Conservation (phyloP, 192 early-diverging fungal species). For the Allomyces macrogynus region DNA sequence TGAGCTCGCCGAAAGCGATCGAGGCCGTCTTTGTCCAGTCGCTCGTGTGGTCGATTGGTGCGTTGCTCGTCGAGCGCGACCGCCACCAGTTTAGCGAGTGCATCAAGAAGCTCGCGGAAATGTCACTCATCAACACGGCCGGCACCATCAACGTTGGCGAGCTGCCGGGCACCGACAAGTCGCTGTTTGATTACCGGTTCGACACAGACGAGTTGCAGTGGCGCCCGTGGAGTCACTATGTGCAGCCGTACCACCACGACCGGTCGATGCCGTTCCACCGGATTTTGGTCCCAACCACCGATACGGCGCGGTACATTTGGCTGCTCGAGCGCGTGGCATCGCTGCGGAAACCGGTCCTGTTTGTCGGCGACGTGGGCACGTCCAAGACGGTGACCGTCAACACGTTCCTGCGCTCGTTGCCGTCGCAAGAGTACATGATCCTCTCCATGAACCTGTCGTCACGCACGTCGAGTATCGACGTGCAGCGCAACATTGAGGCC, state of each 20-base stretch:
- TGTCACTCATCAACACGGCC: slow-evolving; percentile 57
- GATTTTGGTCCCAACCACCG: slow-evolving; percentile 89
- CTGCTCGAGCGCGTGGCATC: slow-evolving; percentile 84
- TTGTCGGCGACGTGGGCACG: slow-evolving; percentile 96
- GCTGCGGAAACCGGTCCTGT: slow-evolving; percentile 78
- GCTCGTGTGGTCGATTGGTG: slow-evolving; percentile 33
- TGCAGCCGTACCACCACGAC: slow-evolving; percentile 85
- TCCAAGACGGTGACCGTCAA: slow-evolving; percentile 99
- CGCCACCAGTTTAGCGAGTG: slow-evolving; percentile 32
- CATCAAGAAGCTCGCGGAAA: slow-evolving; percentile 35
- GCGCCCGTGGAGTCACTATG: slow-evolving; percentile 67
- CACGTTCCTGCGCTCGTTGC: slow-evolving; percentile 74
- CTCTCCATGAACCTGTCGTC: slow-evolving; percentile 87
- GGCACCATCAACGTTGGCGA: slow-evolving; percentile 48
- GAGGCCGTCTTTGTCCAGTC: slow-evolving; percentile 35
- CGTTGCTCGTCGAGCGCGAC: slow-evolving; percentile 31
- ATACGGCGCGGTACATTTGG: slow-evolving; percentile 92
- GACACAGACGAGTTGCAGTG: slow-evolving; percentile 59
- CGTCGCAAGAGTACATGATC: slow-evolving; percentile 86
- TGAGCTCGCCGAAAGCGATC: slow-evolving; percentile 18
- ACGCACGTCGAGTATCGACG: slow-evolving; percentile 83
- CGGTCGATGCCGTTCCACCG: slow-evolving; percentile 68
- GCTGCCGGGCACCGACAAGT: slow-evolving; percentile 26
- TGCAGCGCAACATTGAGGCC: slow-evolving; percentile 89
- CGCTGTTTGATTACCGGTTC: slow-evolving; percentile 78